Conservation (phyloP, 768 basidiomycete genomes). For the Panaeolus papilionaceus region DNA sequence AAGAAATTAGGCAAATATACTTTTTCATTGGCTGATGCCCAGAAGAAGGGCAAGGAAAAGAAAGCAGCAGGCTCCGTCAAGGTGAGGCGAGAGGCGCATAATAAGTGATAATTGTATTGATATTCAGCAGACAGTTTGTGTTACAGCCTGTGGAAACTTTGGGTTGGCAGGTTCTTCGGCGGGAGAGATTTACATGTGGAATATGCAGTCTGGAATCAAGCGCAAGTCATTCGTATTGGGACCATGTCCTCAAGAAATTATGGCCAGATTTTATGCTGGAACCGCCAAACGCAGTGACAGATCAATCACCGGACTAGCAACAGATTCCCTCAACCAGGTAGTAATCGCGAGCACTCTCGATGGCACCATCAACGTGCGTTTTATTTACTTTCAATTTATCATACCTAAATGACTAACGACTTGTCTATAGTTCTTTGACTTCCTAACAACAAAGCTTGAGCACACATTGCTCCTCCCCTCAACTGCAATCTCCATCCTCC, state of each 20-base stretch:
- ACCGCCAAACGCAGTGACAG: slow-evolving; percentile 51
- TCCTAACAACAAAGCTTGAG: slow-evolving; percentile 82
- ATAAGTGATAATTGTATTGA: slow-evolving; percentile 10
- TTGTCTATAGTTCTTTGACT: slow-evolving; percentile 87
- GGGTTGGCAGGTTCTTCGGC: slow-evolving; percentile 85
- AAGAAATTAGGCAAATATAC: slow-evolving; percentile 83
- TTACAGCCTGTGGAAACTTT: slow-evolving; percentile 96
- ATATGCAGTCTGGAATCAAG: slow-evolving; percentile 93
- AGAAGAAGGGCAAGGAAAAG: slow-evolving; percentile 55
- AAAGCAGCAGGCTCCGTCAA: slow-evolving; percentile 67
- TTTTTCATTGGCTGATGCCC: slow-evolving; percentile 62
- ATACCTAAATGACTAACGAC: slow-evolving; percentile 17
- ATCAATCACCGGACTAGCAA: slow-evolving; percentile 81
- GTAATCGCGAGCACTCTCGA: slow-evolving; percentile 88
- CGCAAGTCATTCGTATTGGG: slow-evolving; percentile 80
- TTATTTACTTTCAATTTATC: neutral
- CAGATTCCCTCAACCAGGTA: slow-evolving; percentile 82
- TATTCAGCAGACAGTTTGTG: slow-evolving; percentile 70
- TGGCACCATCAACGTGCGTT: slow-evolving; percentile 85
- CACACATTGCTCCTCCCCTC: slow-evolving; percentile 73
- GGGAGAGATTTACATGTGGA: slow-evolving; percentile 89
- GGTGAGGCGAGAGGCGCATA: slow-evolving; percentile 45
- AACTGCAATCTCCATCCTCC: slow-evolving; percentile 66
- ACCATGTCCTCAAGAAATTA: slow-evolving; percentile 60
- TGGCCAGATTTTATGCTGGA: slow-evolving; percentile 47